These are phyloP conservation scores for Yamagishiella unicocca DNA, from an alignment of 139 green algal species.

Conservation along the genomic window DNA sequence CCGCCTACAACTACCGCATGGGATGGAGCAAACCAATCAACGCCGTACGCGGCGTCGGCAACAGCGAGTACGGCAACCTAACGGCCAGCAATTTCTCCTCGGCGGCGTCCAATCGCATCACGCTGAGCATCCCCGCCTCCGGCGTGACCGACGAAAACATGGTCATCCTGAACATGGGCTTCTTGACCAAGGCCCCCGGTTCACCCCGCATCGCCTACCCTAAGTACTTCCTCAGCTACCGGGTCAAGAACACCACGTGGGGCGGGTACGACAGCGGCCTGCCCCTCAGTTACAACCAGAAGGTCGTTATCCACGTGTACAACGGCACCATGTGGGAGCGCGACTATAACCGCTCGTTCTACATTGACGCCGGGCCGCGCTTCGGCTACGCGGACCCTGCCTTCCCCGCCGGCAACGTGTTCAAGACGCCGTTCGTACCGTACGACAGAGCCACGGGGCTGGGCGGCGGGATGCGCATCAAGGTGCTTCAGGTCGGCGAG, in stretches of 20 bases:
- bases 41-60: not conserved
- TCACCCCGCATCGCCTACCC: not conserved
- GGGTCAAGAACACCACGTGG: not conserved
- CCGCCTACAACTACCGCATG: not conserved
- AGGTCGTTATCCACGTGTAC: slow-evolving; percentile 14
- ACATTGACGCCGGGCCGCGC: not conserved
- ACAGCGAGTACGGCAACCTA: slow-evolving; percentile 15
- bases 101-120: not conserved
- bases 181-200: too few species aligned
- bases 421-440: not conserved
- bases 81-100: slow-evolving; percentile 19
- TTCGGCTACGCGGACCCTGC: not conserved
- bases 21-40: slow-evolving; percentile 7
- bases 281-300: not conserved
- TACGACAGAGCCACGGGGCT: slow-evolving; percentile 3
- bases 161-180: not conserved
- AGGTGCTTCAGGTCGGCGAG: not conserved
- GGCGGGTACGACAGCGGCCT: slow-evolving; percentile 8
- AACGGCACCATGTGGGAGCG: not conserved
- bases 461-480: slow-evolving; percentile 16
- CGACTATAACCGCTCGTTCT: not conserved
- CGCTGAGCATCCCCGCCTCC: slow-evolving; percentile 2
- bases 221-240: slow-evolving; percentile 15
- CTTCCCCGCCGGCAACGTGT: not conserved
- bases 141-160: not conserved